Evolutionary conservation across 192 early-diverging fungal genomes (phyloP).

Genomic region (Nowakowskiella sp.): DNA sequence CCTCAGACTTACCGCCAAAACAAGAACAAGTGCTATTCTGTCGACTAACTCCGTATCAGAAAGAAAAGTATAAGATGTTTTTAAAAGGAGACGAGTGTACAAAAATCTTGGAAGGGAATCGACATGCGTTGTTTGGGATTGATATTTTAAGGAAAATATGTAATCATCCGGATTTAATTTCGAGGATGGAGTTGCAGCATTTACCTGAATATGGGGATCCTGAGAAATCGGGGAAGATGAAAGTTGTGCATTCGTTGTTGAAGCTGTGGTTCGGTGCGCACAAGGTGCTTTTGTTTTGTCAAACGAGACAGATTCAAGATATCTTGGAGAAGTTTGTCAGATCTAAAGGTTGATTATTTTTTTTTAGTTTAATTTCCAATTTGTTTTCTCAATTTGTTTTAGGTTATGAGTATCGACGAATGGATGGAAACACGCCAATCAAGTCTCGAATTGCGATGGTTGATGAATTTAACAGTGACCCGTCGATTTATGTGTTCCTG

Average conservation of each 20-base stretch:
- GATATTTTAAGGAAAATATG: constrained; percentile 93
- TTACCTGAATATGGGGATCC: constrained; percentile 55
- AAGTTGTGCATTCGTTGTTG: constrained; percentile 76
- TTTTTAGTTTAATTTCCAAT: not conserved
- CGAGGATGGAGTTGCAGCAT: constrained; percentile 22
- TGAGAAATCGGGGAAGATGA: constrained; percentile 75
- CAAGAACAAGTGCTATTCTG: constrained; percentile 89
- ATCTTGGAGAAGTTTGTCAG: constrained; percentile 75
- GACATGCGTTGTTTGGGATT: constrained; percentile 81
- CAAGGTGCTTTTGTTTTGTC: constrained; percentile 83
- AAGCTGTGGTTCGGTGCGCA: constrained; percentile 81
- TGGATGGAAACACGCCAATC: constrained; percentile 96
- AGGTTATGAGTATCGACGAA: constrained; percentile 65
- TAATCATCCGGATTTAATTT: constrained; percentile 84
- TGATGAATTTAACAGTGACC: constrained; percentile 73
- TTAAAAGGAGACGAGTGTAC: constrained; percentile 65
- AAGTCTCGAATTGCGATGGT: constrained; percentile 73
- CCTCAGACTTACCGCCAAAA: constrained; percentile 80
- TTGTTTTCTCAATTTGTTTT: constrained; percentile 11
- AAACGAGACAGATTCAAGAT: constrained; percentile 92
- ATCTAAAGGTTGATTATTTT: constrained; percentile 12
- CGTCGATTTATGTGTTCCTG: constrained; percentile 75
- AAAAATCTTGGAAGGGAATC: constrained; percentile 66
- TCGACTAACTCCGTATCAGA: constrained; percentile 68
- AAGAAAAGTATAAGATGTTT: constrained; percentile 62